Evolutionary conservation across 2,329 filamentous ascomycete species (phyloP).

Genomic region (Trichophyton simii): DNA sequence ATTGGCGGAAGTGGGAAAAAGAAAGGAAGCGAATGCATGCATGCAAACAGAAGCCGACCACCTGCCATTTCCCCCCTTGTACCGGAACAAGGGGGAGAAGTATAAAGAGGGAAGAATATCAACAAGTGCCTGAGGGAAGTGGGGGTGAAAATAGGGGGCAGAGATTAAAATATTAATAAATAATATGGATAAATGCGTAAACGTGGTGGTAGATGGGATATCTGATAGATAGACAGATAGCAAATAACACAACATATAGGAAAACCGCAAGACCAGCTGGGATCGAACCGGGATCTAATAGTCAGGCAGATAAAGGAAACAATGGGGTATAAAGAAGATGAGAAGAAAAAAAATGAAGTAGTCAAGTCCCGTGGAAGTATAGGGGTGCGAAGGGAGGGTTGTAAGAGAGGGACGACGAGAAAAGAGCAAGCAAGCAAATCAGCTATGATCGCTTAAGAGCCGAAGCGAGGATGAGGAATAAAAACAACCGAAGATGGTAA

Average conservation of each 20-base stretch:
- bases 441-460: slow-evolving; percentile 2
- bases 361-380: not conserved
- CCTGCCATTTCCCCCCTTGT: not conserved
- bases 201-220: not conserved
- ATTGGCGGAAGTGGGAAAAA: not conserved
- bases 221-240: not conserved
- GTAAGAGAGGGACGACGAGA: not conserved
- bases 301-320: not conserved
- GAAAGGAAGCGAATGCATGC: slow-evolving; percentile 3
- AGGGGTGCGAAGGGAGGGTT: not conserved
- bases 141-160: not conserved
- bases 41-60: slow-evolving; percentile 2
- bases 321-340: slow-evolving; percentile 3
- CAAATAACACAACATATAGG: not conserved
- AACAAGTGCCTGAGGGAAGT: not conserved
- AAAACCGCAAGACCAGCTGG: not conserved
- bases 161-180: slow-evolving; percentile 3
- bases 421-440: not conserved
- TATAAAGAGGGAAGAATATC: not conserved
- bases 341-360: too few species aligned
- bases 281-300: slow-evolving; percentile 1
- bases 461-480: not conserved
- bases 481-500: not conserved
- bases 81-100: not conserved
- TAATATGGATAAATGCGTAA: not conserved